Base-by-base conservation (phyloP, 2,329 filamentous ascomycete genomes). In the Massarina eburnea region DNA sequence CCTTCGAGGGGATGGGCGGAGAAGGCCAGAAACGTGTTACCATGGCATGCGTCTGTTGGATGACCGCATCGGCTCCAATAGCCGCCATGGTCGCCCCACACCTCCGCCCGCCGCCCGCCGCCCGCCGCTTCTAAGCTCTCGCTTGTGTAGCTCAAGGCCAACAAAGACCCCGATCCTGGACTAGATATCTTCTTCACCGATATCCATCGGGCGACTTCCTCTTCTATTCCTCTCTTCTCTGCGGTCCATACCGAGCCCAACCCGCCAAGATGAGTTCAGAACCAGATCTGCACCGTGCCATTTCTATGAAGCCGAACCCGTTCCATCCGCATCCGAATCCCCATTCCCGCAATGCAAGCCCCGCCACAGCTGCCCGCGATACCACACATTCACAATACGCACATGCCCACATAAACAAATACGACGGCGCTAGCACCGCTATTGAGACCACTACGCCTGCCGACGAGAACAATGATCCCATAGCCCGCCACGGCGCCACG, bases 261-360 rank as follows among this genome's bases (percentile, higher is more conserved):
- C 22, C 12, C 20, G 20, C 30, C 42, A 51, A 24, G 41, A 73
- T 68, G 66, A 60, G 51, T 49, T 69, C 67, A 5, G 74, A 78
- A 54, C 68, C 72, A 17, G 73, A 77, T 61, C 62, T 78, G 29
- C 73, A 76, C 54, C 70, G 71, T 48, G 73, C 76, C 36, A 76
- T 78, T 46, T 73, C 72, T 33, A 67, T 78, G 59, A 71, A 74
- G 55, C 75, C 76, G 26, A 66, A 62, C 30, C 74, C 75, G 37
- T 76, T 73, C 54, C 71, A 73, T 52, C 52, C 69, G 7, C 57
- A 71, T 49, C 57, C 54, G n/a, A 7, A 57, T 59, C 39, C 68
- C 54, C 54, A 32, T 60, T 58, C n/a, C 41, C 63, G 64, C 39
- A 61, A 53, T 8, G 53, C 56, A 33, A 66, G 66, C 45, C 64